Conservation (phyloP, 2,329 filamentous ascomycete genomes). For the Diaporthe sp. region DNA sequence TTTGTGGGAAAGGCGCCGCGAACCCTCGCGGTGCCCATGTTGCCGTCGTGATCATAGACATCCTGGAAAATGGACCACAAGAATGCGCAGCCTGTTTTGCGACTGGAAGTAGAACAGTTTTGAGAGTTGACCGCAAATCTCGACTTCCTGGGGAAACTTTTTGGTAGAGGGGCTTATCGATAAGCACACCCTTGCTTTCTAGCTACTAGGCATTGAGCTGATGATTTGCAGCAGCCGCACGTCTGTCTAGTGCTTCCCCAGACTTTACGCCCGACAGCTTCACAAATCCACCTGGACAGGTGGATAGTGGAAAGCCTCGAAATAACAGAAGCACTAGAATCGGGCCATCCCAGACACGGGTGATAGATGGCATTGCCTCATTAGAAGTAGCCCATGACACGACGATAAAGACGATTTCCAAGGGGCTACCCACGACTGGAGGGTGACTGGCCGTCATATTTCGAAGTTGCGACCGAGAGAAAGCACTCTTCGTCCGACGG, state of each 20-base stretch:
- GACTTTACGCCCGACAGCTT: not conserved
- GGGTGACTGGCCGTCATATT: not conserved
- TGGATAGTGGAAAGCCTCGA: slow-evolving; percentile 5
- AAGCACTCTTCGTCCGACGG: not conserved
- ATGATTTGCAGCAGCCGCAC: slow-evolving; percentile 7
- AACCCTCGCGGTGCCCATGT: slow-evolving; percentile 84
- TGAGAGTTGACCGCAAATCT: slow-evolving; percentile 24
- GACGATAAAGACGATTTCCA: not conserved
- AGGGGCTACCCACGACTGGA: not conserved
- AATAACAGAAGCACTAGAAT: not conserved
- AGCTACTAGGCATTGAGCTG: not conserved
- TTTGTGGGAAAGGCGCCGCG: slow-evolving; percentile 80
- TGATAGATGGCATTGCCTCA: not conserved
- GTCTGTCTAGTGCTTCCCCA: not conserved
- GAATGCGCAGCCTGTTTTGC: slow-evolving; percentile 16
- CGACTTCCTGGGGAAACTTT: slow-evolving; percentile 33
- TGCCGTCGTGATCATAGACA: slow-evolving; percentile 84
- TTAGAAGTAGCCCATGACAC: not conserved
- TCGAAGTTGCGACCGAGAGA: not conserved
- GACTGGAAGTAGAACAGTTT: slow-evolving; percentile 9
- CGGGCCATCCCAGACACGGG: not conserved
- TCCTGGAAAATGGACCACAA: slow-evolving; percentile 48
- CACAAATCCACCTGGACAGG: slow-evolving; percentile 1
- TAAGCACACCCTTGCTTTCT: slow-evolving; percentile 6
- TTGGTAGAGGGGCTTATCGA: slow-evolving; percentile 35